Evolutionary conservation across 2,329 filamentous ascomycete genomes (phyloP), one percentile per base, ranked within the genome.

Genomic region (Aspergillus puulaauensis): DNA sequence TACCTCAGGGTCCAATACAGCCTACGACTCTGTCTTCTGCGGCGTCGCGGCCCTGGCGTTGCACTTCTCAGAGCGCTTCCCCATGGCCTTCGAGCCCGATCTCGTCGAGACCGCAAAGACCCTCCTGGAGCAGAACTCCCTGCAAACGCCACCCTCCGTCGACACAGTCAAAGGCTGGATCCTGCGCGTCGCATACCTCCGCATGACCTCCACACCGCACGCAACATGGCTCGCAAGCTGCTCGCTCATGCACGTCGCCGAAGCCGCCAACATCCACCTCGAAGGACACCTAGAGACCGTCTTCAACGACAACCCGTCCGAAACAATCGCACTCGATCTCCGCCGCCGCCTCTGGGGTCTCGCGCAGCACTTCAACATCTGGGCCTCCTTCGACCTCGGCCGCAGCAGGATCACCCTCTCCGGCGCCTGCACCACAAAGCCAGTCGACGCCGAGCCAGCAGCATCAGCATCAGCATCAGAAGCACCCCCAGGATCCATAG

Each of bases 341-440:
- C 70, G 73, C 5, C 70, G 75, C 35, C 66, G 80, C 6, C 62
- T 83, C 2, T 64, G 82, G 53, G 76, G 80, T 31, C 73, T 85
- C 1, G 78, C 83, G 0, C 78, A 82, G n/a, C 82, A 85, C 60
- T 72, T 84, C 6, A 84, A 85, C 62, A 78, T 79, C 4, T 85
- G 83, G 82, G 79, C 79, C 12, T 84, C 82, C 0, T 85, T 82
- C 61, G 83, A 86, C 56, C 77, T 84, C 52, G 83, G 83, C 0
- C 74, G 81, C 0, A 82, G 81, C 0, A 72, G 80, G n/a, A 80
- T 84, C 0, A 57, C 73, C 52, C 73, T 83, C 0, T 75, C 74
- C 71, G 75, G 12, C 69, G 71, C 3, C 61, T 43, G 74, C 4
- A 68, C 78, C 14, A 75, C 79, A 0, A 66, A 70, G 21, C 69